Conservation (phyloP, 2,329 filamentous ascomycete species). For the Aureobasidium uvarum region DNA sequence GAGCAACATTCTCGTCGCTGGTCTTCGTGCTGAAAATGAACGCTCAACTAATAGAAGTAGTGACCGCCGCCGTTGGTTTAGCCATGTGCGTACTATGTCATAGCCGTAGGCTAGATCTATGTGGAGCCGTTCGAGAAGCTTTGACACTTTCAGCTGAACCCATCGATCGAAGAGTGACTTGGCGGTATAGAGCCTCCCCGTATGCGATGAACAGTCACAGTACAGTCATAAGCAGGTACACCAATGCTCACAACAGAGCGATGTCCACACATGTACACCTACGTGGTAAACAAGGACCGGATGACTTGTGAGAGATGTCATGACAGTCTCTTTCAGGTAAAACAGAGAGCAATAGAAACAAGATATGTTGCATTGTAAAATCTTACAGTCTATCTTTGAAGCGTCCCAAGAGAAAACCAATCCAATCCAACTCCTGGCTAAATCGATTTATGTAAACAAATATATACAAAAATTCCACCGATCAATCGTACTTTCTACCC, state of each 20-base stretch:
- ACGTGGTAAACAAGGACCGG: too few species aligned
- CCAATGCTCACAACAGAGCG: too few species aligned
- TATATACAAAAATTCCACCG: constrained; percentile 3
- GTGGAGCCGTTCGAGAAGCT: background rate
- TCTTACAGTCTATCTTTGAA: background rate
- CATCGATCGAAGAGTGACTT: background rate
- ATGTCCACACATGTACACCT: too few species aligned
- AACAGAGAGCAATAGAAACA: background rate
- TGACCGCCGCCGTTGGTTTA: background rate
- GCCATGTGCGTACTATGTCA: background rate
- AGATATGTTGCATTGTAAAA: background rate
- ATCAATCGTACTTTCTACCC: constrained; percentile 31
- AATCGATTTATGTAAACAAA: background rate
- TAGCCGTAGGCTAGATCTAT: background rate
- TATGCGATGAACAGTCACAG: background rate
- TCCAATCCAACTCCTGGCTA: constrained; percentile 18
- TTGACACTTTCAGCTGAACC: background rate
- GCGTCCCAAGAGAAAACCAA: background rate
- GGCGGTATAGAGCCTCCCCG: background rate
- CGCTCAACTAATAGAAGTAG: background rate
- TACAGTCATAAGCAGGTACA: background rate
- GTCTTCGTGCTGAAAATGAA: background rate
- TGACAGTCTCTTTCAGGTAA: too few species aligned
- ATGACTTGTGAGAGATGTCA: too few species aligned
- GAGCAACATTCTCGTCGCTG: background rate